These are phyloP conservation scores for Mycosphaerella sp. DNA, from an alignment of 2,329 filamentous ascomycete species.

Conservation along the genomic window DNA sequence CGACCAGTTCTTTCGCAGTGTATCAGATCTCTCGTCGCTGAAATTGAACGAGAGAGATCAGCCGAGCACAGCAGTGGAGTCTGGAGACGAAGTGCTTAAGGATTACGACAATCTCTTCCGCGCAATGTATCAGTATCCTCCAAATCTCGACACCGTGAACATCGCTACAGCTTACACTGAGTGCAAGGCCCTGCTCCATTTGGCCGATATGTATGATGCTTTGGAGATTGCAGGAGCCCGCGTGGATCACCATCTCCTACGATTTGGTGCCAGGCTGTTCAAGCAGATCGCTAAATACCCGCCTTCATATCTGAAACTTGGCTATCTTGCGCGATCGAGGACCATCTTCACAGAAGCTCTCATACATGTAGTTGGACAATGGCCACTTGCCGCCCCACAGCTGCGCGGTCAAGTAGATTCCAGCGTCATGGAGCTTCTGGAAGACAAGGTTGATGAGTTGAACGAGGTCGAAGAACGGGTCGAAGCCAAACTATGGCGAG, in stretches of 20 bases:
- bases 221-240: constrained; percentile 79
- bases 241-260: constrained; percentile 87
- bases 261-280: constrained; percentile 86
- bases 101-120: constrained; percentile 96
- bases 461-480: constrained; percentile 74
- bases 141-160: constrained; percentile 73
- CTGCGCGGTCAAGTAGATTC: constrained; percentile 68
- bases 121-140: constrained; percentile 90
- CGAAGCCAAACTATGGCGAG: constrained; percentile 73
- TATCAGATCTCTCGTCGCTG: constrained; percentile 66
- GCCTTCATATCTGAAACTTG: constrained; percentile 82
- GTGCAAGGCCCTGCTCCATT: constrained; percentile 78
- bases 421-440: constrained; percentile 77
- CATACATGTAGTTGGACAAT: constrained; percentile 90
- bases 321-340: constrained; percentile 75
- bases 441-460: constrained; percentile 90
- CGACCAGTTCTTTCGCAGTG: constrained; percentile 75
- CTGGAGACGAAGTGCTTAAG: constrained; percentile 66
- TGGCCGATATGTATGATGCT: constrained; percentile 94
- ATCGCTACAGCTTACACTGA: constrained; percentile 91
- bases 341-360: constrained; percentile 72
- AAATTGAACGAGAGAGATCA: constrained; percentile 44
- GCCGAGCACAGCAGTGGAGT: constrained; percentile 45
- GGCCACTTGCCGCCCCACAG: constrained; percentile 74
- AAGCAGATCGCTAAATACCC: constrained; percentile 97